These are phyloP conservation scores for Ophiostoma angusticollis DNA, from an alignment of 2,329 filamentous ascomycete species.

Conservation along the genomic window DNA sequence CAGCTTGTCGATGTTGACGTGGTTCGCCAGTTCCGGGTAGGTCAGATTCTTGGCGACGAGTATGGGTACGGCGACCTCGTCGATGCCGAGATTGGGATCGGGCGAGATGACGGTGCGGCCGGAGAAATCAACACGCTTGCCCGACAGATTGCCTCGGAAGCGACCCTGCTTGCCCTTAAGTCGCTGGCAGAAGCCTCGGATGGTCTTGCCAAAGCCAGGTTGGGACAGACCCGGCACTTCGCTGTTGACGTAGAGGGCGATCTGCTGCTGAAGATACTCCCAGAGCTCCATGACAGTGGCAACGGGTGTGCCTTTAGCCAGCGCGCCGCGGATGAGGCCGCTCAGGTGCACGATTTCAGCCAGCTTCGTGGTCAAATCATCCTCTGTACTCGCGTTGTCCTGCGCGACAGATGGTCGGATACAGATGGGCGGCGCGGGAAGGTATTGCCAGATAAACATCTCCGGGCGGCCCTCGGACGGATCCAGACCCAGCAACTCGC, in stretches of 20 bases:
- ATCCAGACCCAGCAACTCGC: slow-evolving; percentile 81
- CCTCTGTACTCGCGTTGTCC: slow-evolving; percentile 85
- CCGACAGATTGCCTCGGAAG: slow-evolving; percentile 91
- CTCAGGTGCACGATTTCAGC: slow-evolving; percentile 92
- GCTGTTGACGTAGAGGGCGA: slow-evolving; percentile 97
- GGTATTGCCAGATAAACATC: slow-evolving; percentile 95
- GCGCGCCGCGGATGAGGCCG: slow-evolving; percentile 67
- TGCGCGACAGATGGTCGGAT: slow-evolving; percentile 90
- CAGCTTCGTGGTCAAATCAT: slow-evolving; percentile 94
- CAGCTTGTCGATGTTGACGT: slow-evolving; percentile 76
- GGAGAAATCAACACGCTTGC: slow-evolving; percentile 97
- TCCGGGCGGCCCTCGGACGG: slow-evolving; percentile 79
- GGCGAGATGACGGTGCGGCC: slow-evolving; percentile 95
- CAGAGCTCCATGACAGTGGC: slow-evolving; percentile 94
- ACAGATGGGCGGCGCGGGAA: slow-evolving; percentile 86
- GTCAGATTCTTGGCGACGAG: slow-evolving; percentile 94
- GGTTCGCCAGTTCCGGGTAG: slow-evolving; percentile 79
- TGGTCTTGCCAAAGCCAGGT: slow-evolving; percentile 73
- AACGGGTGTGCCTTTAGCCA: slow-evolving; percentile 73
- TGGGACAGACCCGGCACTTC: slow-evolving; percentile 89
- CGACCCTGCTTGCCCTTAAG: slow-evolving; percentile 95
- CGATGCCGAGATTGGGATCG: slow-evolving; percentile 85
- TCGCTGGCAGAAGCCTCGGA: slow-evolving; percentile 86
- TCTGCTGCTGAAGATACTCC: slow-evolving; percentile 91
- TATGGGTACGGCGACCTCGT: slow-evolving; percentile 83